A percentile compares a stretch with the other conserved stretches of the same genome.
These are phyloP conservation scores for Penicillium sp. DNA, from an alignment of 2,329 filamentous ascomycete species.

Conservation along the genomic window DNA sequence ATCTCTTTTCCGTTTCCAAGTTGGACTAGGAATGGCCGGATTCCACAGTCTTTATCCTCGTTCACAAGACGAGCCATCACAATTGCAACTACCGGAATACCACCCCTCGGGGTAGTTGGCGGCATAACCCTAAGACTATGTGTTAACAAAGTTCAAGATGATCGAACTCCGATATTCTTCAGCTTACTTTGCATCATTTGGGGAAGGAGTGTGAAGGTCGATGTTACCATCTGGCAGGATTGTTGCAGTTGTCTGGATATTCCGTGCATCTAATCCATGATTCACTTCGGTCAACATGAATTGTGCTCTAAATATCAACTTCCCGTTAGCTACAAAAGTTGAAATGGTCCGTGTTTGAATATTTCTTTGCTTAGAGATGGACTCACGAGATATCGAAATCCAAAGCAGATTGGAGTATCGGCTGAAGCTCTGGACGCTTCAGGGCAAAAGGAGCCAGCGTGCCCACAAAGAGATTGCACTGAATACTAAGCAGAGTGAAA, in stretches of 20 bases:
- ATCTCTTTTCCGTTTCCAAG: conserved; percentile 27
- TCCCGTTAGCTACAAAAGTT: not conserved
- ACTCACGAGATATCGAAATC: conserved; percentile 23
- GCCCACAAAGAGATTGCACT: conserved; percentile 21
- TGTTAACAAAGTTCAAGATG: not conserved
- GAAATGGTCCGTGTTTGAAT: not conserved
- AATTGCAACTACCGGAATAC: conserved; percentile 31
- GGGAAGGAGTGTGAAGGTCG: conserved; percentile 34
- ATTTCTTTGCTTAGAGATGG: not conserved
- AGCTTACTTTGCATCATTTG: conserved; percentile 32
- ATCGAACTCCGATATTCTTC: not conserved
- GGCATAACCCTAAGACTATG: conserved; percentile 7
- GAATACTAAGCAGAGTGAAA: conserved; percentile 16
- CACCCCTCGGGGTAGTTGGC: conserved; percentile 9
- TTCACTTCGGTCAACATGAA: conserved; percentile 44
- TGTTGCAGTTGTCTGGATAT: conserved; percentile 42
- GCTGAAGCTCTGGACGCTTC: conserved; percentile 13
- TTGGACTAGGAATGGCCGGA: conserved; percentile 34
- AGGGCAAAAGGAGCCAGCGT: conserved; percentile 18
- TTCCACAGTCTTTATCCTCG: conserved; percentile 23
- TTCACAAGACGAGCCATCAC: conserved; percentile 36
- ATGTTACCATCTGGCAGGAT: conserved; percentile 34
- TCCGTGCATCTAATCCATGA: conserved; percentile 41
- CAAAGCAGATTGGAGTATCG: conserved; percentile 18
- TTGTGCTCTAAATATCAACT: conserved; percentile 17